Evolutionary conservation across 768 basidiomycete genomes (phyloP).

Genomic region (Tricholoma sp.): DNA sequence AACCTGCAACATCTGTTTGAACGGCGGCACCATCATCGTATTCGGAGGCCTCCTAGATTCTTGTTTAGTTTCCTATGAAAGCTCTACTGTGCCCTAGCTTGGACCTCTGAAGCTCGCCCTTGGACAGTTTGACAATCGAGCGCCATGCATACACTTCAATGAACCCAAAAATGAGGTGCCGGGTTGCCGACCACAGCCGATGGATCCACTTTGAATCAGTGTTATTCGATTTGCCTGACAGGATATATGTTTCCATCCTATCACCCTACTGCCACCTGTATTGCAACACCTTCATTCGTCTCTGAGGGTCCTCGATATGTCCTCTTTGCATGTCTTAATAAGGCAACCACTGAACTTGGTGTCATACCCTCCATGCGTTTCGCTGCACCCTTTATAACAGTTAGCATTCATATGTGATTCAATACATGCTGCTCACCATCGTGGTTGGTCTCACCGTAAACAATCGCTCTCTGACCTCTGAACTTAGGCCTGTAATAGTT

Average conservation of each 20-base stretch:
- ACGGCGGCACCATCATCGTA: too few relatives aligned
- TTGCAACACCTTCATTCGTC: neutral
- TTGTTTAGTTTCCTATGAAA: too few relatives aligned
- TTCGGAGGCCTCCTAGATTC: too few relatives aligned
- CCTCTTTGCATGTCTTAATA: conserved; percentile 61
- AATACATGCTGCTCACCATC: conserved; percentile 37
- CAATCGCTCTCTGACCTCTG: conserved; percentile 68
- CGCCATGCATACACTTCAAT: too few relatives aligned
- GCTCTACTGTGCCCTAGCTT: too few relatives aligned
- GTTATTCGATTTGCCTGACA: neutral
- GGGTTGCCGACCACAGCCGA: too few relatives aligned
- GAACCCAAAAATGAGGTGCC: neutral
- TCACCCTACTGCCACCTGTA: neutral
- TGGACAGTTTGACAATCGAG: too few relatives aligned
- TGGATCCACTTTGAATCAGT: too few relatives aligned
- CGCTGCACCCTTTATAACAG: conserved; percentile 64
- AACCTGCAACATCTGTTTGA: too few relatives aligned
- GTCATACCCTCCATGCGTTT: conserved; percentile 95
- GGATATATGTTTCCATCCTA: neutral
- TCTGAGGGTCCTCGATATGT: conserved; percentile 16
- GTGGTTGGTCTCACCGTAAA: conserved; percentile 57
- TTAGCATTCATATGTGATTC: neutral
- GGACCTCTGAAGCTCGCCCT: too few relatives aligned
- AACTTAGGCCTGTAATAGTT: conserved; percentile 61
- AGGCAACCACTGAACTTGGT: conserved; percentile 61